Conservation (phyloP, 1,284 basidiomycete genomes). For the Melampsora larici-populina region DNA sequence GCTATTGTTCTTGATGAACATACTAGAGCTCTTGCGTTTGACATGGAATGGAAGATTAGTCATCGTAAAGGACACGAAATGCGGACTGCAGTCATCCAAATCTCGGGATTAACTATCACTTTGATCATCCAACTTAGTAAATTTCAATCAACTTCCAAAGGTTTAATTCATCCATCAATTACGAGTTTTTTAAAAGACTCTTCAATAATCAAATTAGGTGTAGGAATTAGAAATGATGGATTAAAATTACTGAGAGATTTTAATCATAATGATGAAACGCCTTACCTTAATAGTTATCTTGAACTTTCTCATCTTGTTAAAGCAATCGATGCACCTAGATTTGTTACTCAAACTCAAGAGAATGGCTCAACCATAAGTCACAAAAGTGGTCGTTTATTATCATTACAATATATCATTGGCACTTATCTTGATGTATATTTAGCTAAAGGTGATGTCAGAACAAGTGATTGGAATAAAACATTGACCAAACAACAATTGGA, state of each 20-base stretch:
- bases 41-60: slow-evolving; percentile 30
- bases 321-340: neutral
- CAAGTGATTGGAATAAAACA: slow-evolving; percentile 21
- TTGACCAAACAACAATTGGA: slow-evolving; percentile 11
- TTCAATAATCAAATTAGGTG: slow-evolving; percentile 29
- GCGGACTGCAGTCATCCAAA: slow-evolving; percentile 15
- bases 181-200: slow-evolving; percentile 13
- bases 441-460: slow-evolving; percentile 20
- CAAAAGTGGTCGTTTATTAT: slow-evolving; percentile 1
- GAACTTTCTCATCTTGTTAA: slow-evolving; percentile 29
- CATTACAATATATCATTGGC: slow-evolving; percentile 22
- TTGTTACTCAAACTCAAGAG: neutral
- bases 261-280: neutral
- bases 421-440: slow-evolving; percentile 26
- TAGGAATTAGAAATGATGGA: slow-evolving; percentile 32
- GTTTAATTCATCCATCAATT: neutral
- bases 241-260: slow-evolving; percentile 28
- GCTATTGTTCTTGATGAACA: slow-evolving; percentile 1
- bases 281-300: slow-evolving; percentile 24
- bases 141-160: neutral
- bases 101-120: slow-evolving; percentile 8
- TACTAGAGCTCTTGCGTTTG: slow-evolving; percentile 17
- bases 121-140: slow-evolving; percentile 20
- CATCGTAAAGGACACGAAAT: slow-evolving; percentile 8
- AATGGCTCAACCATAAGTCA: neutral